Percentiles rank a stretch among this genome's conserved stretches.
phyloP scores from a whole-genome alignment of 257 asterid genomes.

The Paraleonurus japonicus region DNA sequence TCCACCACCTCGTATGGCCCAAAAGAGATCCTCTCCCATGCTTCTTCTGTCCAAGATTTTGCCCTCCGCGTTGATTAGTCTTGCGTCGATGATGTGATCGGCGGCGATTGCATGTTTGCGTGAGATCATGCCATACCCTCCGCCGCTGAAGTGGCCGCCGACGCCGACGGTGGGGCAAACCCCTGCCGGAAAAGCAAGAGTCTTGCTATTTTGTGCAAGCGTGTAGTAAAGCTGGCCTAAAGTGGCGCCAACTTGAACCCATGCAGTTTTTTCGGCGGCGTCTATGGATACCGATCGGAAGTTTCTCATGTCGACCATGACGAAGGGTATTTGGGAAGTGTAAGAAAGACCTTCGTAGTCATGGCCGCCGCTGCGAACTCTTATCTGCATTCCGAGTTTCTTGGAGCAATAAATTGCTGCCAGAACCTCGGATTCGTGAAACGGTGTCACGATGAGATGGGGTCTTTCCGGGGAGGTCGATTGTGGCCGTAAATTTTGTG shows the following conservation, averaged over 20 bases:
- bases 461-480: too few relatives aligned
- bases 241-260: not conserved
- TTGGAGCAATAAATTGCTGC: too few relatives aligned
- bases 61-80: constrained; percentile 10
- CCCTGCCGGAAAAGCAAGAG: not conserved
- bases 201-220: not conserved
- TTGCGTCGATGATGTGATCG: constrained; percentile 22
- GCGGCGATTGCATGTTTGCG: constrained; percentile 14
- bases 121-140: not conserved
- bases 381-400: too few relatives aligned
- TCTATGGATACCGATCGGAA: too few relatives aligned
- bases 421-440: too few relatives aligned
- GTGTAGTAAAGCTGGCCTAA: not conserved
- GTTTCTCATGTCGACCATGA: too few relatives aligned
- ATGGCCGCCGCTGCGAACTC: too few relatives aligned
- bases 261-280: too few relatives aligned
- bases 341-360: too few relatives aligned
- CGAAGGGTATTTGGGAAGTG: too few relatives aligned
- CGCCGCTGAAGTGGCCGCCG: constrained; percentile 21
- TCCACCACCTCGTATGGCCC: constrained; percentile 33
- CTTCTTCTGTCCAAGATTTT: not conserved
- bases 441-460: too few relatives aligned
- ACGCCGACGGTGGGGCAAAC: constrained; percentile 19
- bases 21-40: constrained; percentile 24
- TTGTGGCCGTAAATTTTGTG: too few relatives aligned